Conservation (phyloP, 495 filamentous ascomycete genomes). For the Xylaria acuta region DNA sequence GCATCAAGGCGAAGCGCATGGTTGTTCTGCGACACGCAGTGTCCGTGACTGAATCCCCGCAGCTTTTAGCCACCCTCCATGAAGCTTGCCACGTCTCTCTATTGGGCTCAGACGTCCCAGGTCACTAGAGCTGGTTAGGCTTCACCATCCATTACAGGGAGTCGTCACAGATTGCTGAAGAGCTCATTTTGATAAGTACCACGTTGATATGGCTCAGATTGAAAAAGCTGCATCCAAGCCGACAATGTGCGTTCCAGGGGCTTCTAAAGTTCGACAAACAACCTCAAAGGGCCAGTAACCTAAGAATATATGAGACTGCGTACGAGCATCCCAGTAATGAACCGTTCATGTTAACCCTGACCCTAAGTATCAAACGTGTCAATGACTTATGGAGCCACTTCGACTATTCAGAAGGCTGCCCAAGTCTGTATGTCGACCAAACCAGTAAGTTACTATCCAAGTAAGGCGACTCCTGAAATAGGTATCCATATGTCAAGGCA, state of each 20-base stretch:
- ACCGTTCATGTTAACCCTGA: background rate
- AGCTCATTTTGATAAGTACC: background rate
- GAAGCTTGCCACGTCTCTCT: conserved; percentile 12
- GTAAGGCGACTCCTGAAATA: background rate
- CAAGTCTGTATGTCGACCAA: conserved; percentile 3
- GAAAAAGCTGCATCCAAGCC: too few species aligned
- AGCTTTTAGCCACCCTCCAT: conserved; percentile 4
- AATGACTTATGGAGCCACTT: conserved; percentile 4
- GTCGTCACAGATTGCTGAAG: background rate
- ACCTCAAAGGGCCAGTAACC: background rate
- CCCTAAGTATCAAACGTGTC: conserved; percentile 11
- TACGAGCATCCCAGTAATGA: background rate
- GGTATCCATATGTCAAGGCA: background rate
- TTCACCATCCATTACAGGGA: background rate
- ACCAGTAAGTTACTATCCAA: background rate
- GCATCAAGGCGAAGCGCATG: conserved; percentile 10
- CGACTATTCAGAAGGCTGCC: background rate
- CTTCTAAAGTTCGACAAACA: too few species aligned
- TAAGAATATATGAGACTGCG: background rate
- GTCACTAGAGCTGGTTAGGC: background rate
- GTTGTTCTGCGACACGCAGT: background rate
- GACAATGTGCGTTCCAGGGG: too few species aligned
- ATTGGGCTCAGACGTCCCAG: background rate
- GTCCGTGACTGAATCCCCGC: background rate
- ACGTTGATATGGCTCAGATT: background rate